Conservation (phyloP, 164 flowering plant species). For the Tinospora cordifolia region DNA sequence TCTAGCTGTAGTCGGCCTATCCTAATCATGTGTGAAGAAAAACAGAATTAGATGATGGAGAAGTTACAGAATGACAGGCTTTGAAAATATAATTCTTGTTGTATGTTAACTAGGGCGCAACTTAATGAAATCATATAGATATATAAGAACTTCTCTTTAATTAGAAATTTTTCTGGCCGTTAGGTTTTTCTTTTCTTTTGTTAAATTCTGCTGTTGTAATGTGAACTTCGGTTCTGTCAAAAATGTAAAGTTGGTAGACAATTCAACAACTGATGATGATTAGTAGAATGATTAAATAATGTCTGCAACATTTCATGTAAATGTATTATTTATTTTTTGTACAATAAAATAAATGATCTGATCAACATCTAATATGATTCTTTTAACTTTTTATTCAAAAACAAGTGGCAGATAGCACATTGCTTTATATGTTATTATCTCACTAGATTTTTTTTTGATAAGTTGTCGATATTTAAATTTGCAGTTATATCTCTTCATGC, state of each 20-base stretch:
- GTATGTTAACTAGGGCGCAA: neutral
- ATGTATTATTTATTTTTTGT: neutral
- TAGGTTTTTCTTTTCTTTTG: neutral
- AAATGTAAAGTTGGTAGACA: neutral
- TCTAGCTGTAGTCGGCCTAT: neutral
- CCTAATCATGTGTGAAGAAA: neutral
- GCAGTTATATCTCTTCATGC: no score
- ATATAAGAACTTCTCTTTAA: neutral
- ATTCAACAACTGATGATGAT: neutral
- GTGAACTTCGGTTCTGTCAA: constrained; percentile 1
- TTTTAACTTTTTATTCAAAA: no score
- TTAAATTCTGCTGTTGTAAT: neutral
- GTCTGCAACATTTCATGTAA: neutral
- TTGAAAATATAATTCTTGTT: no score
- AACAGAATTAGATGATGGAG: neutral
- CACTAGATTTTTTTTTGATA: no score
- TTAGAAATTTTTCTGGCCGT: neutral
- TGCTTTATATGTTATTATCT: no score
- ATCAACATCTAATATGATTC: no score
- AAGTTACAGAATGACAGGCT: neutral
- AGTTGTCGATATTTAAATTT: no score
- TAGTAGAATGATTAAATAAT: no score
- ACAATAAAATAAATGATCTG: no score
- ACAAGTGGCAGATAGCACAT: no score
- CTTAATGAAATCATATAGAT: neutral